Evolutionary conservation across 1,139 yeast species (phyloP).

Genomic region (Hyphopichia khmerensis): DNA sequence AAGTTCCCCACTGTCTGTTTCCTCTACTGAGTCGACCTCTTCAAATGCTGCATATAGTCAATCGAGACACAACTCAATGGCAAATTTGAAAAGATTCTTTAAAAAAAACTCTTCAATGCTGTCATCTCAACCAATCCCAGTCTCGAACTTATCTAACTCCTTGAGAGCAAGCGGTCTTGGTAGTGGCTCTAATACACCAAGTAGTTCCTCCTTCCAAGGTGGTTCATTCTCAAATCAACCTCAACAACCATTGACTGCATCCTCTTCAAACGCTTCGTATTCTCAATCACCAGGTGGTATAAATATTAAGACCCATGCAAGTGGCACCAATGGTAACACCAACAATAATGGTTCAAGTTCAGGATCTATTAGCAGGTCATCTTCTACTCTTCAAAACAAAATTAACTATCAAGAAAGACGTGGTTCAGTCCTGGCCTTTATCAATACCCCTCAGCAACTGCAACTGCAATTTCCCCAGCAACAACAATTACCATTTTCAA

Average conservation of each 20-base stretch:
- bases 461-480: slow-evolving; percentile 9
- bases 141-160: slow-evolving; percentile 42
- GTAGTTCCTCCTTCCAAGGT: slow-evolving; percentile 15
- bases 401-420: slow-evolving; percentile 36
- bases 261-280: slow-evolving; percentile 31
- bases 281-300: slow-evolving; percentile 30
- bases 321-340: neutral
- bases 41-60: slow-evolving; percentile 18
- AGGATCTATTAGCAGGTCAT: slow-evolving; percentile 26
- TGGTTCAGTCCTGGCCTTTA: slow-evolving; percentile 35
- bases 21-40: slow-evolving; percentile 37
- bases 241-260: slow-evolving; percentile 23
- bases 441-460: slow-evolving; percentile 58
- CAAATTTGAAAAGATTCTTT: slow-evolving; percentile 64
- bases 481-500: slow-evolving; percentile 57
- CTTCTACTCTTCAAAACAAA: slow-evolving; percentile 28
- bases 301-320: slow-evolving; percentile 11
- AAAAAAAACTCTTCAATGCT: slow-evolving; percentile 34
- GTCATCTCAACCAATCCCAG: slow-evolving; percentile 23
- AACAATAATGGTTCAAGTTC: slow-evolving; percentile 6
- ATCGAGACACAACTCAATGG: slow-evolving; percentile 70
- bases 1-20: slow-evolving; percentile 39
- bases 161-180: slow-evolving; percentile 31
- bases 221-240: slow-evolving; percentile 8
- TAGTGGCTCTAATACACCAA: slow-evolving; percentile 15